Base-by-base conservation (phyloP, 805 yeast species). In the Tetrapisispora phaffii region DNA sequence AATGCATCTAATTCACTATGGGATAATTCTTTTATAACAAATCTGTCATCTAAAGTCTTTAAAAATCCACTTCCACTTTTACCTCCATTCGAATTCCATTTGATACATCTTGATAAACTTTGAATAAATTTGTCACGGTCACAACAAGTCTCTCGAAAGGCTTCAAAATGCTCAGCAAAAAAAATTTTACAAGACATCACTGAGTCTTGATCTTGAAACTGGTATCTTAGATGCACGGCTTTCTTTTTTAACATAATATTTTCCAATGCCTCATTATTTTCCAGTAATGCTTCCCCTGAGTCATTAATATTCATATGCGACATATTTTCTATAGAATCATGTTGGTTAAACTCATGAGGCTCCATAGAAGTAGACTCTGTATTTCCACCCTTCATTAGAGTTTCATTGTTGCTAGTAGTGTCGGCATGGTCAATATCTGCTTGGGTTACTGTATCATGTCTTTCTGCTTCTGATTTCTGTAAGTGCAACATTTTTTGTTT, bases 21-120 rank as follows among this genome's bases (percentile, higher is more conserved):
- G 5, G 95, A 81, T 36, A 93, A 69, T 57, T 93, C 96, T 65
- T 93, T 93, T 37, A 93, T 78, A 42, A 93, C 85, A 51, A 88
- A 81, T 47, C 97, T 68, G 57, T 88, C 86, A 65, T 93, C 98
- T 38, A 86, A 66, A 0, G 98, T 93, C 58, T 93, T 93, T 63
- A 93, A 69, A 61, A 93, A 93, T 2, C 87, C 86, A 2, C 96
- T 87, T 0, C 97, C 97, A 61, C 96, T 85, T 59, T 93, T 93
- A 32, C 99, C 99, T 34, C 99, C 99, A 23, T 81, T 77, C 0
- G 95, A 83, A 56, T 90, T 89, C 97, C 97, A 94, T 58, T 88
- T 85, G 13, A 88, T 79, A 66, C 99, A 93, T 49, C 98, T 68
- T 5, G 96, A 81, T 39, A 94, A 73, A 63, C 97, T 88, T 60